Conservation (phyloP, 495 filamentous ascomycete genomes). For the Annulohypoxylon stygium region DNA sequence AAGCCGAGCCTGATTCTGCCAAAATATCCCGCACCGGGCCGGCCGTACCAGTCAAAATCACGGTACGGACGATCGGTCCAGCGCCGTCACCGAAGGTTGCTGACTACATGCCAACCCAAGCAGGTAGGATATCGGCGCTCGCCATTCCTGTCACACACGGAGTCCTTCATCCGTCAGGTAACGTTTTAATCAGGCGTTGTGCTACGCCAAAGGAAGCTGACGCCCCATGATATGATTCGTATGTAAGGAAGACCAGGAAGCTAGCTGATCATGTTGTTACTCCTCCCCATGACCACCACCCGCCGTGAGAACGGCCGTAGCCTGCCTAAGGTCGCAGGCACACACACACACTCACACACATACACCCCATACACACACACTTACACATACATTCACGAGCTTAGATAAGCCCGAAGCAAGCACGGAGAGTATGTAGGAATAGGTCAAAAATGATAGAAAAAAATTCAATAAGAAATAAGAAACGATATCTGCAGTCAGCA, state of each 20-base stretch:
- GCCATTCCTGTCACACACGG: slow-evolving; percentile 2
- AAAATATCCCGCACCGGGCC: slow-evolving; percentile 12
- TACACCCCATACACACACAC: background rate
- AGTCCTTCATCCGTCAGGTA: background rate
- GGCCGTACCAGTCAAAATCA: slow-evolving; percentile 8
- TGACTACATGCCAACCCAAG: slow-evolving; percentile 6
- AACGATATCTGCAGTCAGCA: slow-evolving; percentile 41
- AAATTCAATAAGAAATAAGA: background rate
- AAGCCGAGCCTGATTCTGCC: background rate
- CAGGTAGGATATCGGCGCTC: slow-evolving; percentile 9
- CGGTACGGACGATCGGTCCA: slow-evolving; percentile 4
- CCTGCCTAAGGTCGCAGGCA: background rate
- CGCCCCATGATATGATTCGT: slow-evolving; percentile 12
- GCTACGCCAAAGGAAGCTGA: background rate
- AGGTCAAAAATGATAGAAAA: background rate
- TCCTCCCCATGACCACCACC: background rate
- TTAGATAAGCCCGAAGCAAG: slow-evolving; percentile 15
- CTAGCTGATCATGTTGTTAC: slow-evolving; percentile 1
- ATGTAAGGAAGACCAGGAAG: background rate
- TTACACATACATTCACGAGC: background rate
- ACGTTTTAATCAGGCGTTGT: slow-evolving; percentile 3
- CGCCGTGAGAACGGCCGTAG: slow-evolving; percentile 14
- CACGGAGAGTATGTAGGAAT: slow-evolving; percentile 3
- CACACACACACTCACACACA: background rate
- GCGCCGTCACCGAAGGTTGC: slow-evolving; percentile 12